Evolutionary conservation across 2,329 filamentous ascomycete genomes (phyloP), one percentile per base, ranked within the genome.

Genomic region (Chaetomium sp.): DNA sequence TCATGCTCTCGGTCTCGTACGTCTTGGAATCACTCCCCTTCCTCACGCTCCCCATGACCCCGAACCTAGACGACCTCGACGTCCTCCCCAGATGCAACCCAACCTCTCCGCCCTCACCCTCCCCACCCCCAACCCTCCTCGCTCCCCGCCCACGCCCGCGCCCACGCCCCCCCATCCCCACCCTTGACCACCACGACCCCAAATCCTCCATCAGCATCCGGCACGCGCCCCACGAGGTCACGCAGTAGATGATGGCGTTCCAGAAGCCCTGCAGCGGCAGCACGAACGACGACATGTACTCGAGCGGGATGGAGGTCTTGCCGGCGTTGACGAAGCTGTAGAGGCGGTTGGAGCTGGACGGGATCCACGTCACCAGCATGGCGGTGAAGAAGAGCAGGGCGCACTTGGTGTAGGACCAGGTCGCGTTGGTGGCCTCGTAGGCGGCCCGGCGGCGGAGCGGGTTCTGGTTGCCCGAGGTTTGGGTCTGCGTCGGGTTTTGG

Each of bases 261-360:
- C 91, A 95, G 72, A 93, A 90, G 0, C 92, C 92, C 74, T 96
- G 92, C 0, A 93, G 82, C 0, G 92, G 91, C 9, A 96, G 82
- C 0, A 95, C 91, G 49, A 92, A 83, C 0, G 90, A 87, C 25
- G 89, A 88, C 68, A 88, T 84, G 68, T 90, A 87, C 71, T 91
- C 87, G 27, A 95, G 83, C 0, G 82, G 79, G 31, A 87, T 82
- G 8, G 80, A 83, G 0, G 83, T 77, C 4, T 81, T 65, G 29
- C 83, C 77, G 0, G 82, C 78, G 71, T 89, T 80, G 9, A 87
- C 80, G 19, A 93, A 80, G 3, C 86, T 86, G 76, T 90, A 93
- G 19, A 93, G 84, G 10, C 92, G 84, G 74, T 96, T 95, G 65
- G 89, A 83, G 25, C 88, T 91, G 1, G 90, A 93, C 1, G 86